Evolutionary conservation across 805 yeast species (phyloP).

Genomic region (Candida maltosa): DNA sequence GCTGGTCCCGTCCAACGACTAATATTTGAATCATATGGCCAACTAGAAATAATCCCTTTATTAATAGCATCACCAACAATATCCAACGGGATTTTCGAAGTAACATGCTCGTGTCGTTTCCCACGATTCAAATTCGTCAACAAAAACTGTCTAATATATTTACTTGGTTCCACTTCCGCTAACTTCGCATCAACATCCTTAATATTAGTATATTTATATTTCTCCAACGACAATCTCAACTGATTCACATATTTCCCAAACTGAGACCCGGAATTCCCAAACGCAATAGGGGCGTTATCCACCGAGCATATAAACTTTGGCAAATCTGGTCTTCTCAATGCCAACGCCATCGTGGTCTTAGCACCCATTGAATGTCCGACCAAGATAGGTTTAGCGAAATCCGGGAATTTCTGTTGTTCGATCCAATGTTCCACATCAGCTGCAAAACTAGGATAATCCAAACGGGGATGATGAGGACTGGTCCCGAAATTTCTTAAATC

Average conservation of each 20-base stretch:
- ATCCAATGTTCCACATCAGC: slow-evolving; percentile 82
- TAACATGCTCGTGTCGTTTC: slow-evolving; percentile 34
- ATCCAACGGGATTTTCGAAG: slow-evolving; percentile 67
- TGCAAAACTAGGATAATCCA: slow-evolving; percentile 78
- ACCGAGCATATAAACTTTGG: slow-evolving; percentile 68
- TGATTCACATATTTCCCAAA: slow-evolving; percentile 69
- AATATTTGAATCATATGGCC: slow-evolving; percentile 63
- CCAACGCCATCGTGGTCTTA: slow-evolving; percentile 85
- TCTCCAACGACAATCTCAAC: slow-evolving; percentile 54
- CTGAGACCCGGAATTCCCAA: slow-evolving; percentile 44
- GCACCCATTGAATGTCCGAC: slow-evolving; percentile 94
- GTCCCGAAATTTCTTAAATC: slow-evolving; percentile 91
- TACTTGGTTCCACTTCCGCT: slow-evolving; percentile 56
- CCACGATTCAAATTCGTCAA: slow-evolving; percentile 61
- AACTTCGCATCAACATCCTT: slow-evolving; percentile 69
- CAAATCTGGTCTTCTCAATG: slow-evolving; percentile 61
- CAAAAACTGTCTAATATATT: slow-evolving; percentile 70
- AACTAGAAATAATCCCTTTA: slow-evolving; percentile 65
- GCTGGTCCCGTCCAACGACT: slow-evolving; percentile 68
- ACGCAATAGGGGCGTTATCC: slow-evolving; percentile 85
- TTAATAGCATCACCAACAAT: slow-evolving; percentile 63
- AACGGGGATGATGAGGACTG: slow-evolving; percentile 73
- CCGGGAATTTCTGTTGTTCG: slow-evolving; percentile 17
- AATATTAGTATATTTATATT: slow-evolving; percentile 41
- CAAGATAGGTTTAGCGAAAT: slow-evolving; percentile 50